Evolutionary conservation across 2,329 filamentous ascomycete genomes (phyloP), one percentile per base, ranked within the genome.

Genomic region (Akanthomyces lecanii): DNA sequence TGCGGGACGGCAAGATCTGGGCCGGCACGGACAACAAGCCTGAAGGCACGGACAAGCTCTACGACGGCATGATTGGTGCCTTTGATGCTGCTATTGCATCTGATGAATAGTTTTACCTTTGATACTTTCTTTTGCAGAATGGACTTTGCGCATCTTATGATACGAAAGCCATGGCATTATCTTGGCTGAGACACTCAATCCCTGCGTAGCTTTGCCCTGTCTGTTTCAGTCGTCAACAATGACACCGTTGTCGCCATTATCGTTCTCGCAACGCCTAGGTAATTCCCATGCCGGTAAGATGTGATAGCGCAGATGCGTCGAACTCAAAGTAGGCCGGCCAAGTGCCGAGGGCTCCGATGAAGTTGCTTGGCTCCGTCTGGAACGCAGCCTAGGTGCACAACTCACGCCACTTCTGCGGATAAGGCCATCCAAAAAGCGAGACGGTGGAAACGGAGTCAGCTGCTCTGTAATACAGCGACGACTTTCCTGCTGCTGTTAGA

Each of bases 1-100:
- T 51, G 21, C 56, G 56, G 14, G 45, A 59, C 33, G 57, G 57
- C 14, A 21, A 16, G 23, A 2, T 42, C 10, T 60, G 33, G 45
- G 23, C 47, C 1, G 47, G 57, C 6, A 52, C 57, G 5, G 57
- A 52, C 4, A 83, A 85, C 66, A 83, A 86, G 45, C 30, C 12
- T 2, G 14, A 28, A 5, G 45, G 10, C 7, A 2, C 8, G 1
- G 47, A 44, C 2, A 11, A 2, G 6, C 57, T 52, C 3, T 50
- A 59, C 44, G 33, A 59, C 6, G 44, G 56, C 8, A 18, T 59
- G 16, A 25, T 50, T 48, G 11, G 25, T 11, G 44, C 23, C 1
- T 60, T 52, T 60, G 57, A 42, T 16, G 47, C 23, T 28, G 36
- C 36, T 1, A 23, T 60, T 23, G 23, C 21, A 5, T 42, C 6